These are phyloP conservation scores for Cicer arietinum DNA, from an alignment of 306 rosid genomes.

Conservation along the genomic window DNA sequence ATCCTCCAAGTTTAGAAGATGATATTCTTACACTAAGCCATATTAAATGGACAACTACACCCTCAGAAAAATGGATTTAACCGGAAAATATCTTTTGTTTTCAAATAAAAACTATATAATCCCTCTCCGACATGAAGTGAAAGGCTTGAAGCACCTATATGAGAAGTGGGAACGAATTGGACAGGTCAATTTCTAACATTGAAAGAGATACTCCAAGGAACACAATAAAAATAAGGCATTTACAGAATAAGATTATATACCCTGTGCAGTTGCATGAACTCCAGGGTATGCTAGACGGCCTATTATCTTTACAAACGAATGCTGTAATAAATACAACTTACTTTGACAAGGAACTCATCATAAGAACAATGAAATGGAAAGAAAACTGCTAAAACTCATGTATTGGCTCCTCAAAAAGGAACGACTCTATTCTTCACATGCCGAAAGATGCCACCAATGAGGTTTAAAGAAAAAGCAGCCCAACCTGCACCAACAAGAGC, in stretches of 20 bases:
- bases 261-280: conserved; percentile 38
- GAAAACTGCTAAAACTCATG: conserved; percentile 44
- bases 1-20: too few relatives aligned
- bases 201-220: conserved; percentile 34
- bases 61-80: not conserved
- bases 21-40: too few relatives aligned
- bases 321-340: conserved; percentile 50
- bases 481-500: conserved; percentile 31
- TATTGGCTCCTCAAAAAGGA: conserved; percentile 48
- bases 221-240: conserved; percentile 46
- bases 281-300: conserved; percentile 47
- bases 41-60: too few relatives aligned
- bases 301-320: conserved; percentile 62
- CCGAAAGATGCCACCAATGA: conserved; percentile 44
- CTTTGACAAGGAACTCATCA: conserved; percentile 47
- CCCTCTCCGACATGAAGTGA: conserved; percentile 4
- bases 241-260: conserved; percentile 47
- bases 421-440: conserved; percentile 42
- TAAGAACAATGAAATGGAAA: conserved; percentile 40
- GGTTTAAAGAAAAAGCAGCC: conserved; percentile 37
- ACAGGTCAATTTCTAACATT: conserved; percentile 16
- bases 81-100: not conserved
- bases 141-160: conserved; percentile 26
- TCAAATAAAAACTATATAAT: not conserved
- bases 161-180: not conserved